These are phyloP conservation scores for Raffaelea ambrosiae DNA, from an alignment of 2,329 filamentous ascomycete species.

Conservation along the genomic window DNA sequence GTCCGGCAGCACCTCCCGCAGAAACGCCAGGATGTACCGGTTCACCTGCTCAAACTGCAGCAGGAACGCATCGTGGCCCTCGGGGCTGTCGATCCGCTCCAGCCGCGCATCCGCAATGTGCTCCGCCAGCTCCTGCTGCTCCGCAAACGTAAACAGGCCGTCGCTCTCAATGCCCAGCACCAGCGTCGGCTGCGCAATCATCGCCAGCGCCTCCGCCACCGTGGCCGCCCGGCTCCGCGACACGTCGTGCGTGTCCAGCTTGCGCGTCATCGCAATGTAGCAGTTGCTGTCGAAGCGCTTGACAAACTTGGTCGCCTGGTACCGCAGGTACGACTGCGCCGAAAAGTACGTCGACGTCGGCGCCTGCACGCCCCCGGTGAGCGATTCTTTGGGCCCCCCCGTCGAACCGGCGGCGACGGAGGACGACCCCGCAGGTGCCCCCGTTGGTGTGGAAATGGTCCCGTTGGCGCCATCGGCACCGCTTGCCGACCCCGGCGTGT, in stretches of 20 bases:
- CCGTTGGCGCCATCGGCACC: neutral
- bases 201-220: conserved; percentile 65
- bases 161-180: conserved; percentile 94
- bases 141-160: conserved; percentile 92
- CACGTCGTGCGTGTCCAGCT: conserved; percentile 94
- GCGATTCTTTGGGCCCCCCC: conserved; percentile 29
- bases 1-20: conserved; percentile 74
- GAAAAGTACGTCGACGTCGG: conserved; percentile 85
- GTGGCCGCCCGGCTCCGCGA: conserved; percentile 64
- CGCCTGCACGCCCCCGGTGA: conserved; percentile 43
- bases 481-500: conserved; percentile 2
- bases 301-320: conserved; percentile 95
- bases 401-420: neutral
- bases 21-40: conserved; percentile 71
- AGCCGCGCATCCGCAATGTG: conserved; percentile 70
- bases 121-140: conserved; percentile 85
- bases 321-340: conserved; percentile 92
- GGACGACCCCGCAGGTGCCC: neutral
- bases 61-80: conserved; percentile 94
- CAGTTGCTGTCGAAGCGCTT: conserved; percentile 97
- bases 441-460: too few relatives aligned
- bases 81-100: conserved; percentile 83
- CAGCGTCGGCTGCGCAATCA: conserved; percentile 82
- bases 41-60: conserved; percentile 98
- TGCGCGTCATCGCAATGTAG: conserved; percentile 97